These are phyloP conservation scores for Candida dajiaensis DNA, from an alignment of 805 yeast genomes.

Conservation along the genomic window DNA sequence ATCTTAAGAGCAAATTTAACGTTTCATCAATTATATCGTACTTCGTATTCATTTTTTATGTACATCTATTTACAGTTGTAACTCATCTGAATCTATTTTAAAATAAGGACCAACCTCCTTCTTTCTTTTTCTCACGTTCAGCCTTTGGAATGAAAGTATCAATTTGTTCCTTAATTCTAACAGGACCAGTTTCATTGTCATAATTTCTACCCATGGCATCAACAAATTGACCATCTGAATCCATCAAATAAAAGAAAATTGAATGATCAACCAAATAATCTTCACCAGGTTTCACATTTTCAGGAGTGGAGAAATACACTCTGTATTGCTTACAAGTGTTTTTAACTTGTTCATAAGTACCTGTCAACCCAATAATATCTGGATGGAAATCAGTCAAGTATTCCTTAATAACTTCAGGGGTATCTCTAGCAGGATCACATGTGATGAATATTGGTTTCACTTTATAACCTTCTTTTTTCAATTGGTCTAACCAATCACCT, in stretches of 20 bases:
- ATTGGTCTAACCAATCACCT: slow-evolving; percentile 56
- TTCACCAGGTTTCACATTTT: slow-evolving; percentile 89
- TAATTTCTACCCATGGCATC: slow-evolving; percentile 93
- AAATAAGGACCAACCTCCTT: slow-evolving; percentile 47
- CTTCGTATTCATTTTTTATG: not conserved
- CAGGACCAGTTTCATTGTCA: slow-evolving; percentile 70
- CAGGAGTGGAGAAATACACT: slow-evolving; percentile 97
- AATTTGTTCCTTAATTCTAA: slow-evolving; percentile 69
- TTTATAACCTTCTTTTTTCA: slow-evolving; percentile 52
- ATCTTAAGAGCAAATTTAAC: not conserved
- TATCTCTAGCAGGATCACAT: slow-evolving; percentile 94
- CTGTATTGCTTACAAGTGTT: slow-evolving; percentile 82
- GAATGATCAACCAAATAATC: slow-evolving; percentile 97
- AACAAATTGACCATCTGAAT: slow-evolving; percentile 93
- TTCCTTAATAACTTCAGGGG: slow-evolving; percentile 77
- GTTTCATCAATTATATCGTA: not conserved
- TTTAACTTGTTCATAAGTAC: slow-evolving; percentile 81
- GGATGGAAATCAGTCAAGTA: slow-evolving; percentile 89
- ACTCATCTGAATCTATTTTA: not conserved
- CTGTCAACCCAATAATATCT: slow-evolving; percentile 84
- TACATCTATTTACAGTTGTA: not conserved
- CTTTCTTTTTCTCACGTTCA: slow-evolving; percentile 59
- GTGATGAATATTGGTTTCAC: slow-evolving; percentile 89
- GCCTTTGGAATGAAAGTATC: slow-evolving; percentile 69
- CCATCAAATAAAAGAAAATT: slow-evolving; percentile 95